Percentiles rank a stretch among this genome's conserved stretches.
phyloP scores from a whole-genome alignment of 2,329 filamentous ascomycete species.

The Diaporthe ampelina region DNA sequence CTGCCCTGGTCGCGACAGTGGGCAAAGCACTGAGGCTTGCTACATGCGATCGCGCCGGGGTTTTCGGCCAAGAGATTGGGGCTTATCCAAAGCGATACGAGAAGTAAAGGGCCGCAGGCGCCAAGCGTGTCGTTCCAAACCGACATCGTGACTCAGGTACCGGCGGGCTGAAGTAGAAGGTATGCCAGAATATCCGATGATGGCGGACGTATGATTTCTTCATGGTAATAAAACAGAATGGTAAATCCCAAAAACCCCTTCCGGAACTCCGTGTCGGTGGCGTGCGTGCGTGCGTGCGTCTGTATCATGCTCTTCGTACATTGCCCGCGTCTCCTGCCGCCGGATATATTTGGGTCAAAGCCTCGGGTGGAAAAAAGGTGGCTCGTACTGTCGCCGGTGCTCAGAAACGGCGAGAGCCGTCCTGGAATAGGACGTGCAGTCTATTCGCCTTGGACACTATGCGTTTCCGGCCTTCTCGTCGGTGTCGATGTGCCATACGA shows the following conservation, averaged over 20 bases:
- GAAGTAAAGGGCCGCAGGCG: not conserved
- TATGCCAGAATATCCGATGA: slow-evolving; percentile 40
- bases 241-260: slow-evolving; percentile 33
- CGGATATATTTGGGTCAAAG: slow-evolving; percentile 32
- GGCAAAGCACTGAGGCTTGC: slow-evolving; percentile 6
- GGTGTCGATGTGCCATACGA: slow-evolving; percentile 99
- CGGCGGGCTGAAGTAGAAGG: slow-evolving; percentile 23
- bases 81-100: slow-evolving; percentile 26
- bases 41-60: not conserved
- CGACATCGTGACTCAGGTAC: not conserved
- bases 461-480: slow-evolving; percentile 91
- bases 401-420: slow-evolving; percentile 25
- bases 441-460: slow-evolving; percentile 48
- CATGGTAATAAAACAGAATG: slow-evolving; percentile 37
- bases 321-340: slow-evolving; percentile 42
- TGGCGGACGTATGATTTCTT: slow-evolving; percentile 36
- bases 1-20: not conserved
- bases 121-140: not conserved
- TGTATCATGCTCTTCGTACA: slow-evolving; percentile 43
- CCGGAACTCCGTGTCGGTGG: slow-evolving; percentile 42
- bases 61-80: not conserved
- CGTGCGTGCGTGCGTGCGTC: slow-evolving; percentile 37
- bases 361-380: slow-evolving; percentile 32
- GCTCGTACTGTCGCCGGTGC: slow-evolving; percentile 22
- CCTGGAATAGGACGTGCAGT: slow-evolving; percentile 36